Base-by-base conservation (phyloP, 2,329 filamentous ascomycete genomes). In the Colletotrichum chlorophyti region DNA sequence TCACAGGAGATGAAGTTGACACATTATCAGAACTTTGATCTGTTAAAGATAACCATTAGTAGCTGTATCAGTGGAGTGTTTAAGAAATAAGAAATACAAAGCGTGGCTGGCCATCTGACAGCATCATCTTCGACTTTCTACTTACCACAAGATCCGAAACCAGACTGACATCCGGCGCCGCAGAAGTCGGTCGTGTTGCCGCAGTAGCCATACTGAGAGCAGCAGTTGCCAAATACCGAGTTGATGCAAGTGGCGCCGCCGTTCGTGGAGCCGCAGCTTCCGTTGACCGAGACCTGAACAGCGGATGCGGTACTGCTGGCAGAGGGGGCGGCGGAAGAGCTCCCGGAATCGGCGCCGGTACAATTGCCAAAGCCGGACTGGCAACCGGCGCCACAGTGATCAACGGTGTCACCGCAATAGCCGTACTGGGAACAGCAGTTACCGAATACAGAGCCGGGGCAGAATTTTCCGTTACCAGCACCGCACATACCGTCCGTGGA, bases 301-400 rank as follows among this genome's bases (percentile, higher is more conserved):
- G n/a, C n/a, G n/a, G n/a, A n/a, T n/a, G n/a, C n/a, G n/a, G n/a
- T n/a, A n/a, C n/a, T n/a, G n/a, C n/a, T n/a, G n/a, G n/a, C n/a
- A n/a, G n/a, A n/a, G n/a, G 27, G 15, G 15, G 43, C 10, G 29
- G 11, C 12, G 43, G 27, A 34, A 41, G 37, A 41, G 4, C n/a
- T n/a, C n/a, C 15, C 37, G 12, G 51, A 31, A 3, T 14, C 19
- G 1, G 51, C 41, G 26, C 42, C 19, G 31, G 11, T n/a, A 19
- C 34, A 48, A 27, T 15, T 54, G 4, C 43, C 37, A 12, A 54
- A 47, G 5, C 10, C n/a, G 26, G 52, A 31, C 42, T 71, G 67
- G 54, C 71, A 73, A 4, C 70, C 71, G 1, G 61, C 60, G 46
- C 62, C 64, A 58, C 71, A 74, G 61, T 73, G 70, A 19, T 70